Evolutionary conservation across 306 rosid species (phyloP).

Genomic region (Castanospermum australe): DNA sequence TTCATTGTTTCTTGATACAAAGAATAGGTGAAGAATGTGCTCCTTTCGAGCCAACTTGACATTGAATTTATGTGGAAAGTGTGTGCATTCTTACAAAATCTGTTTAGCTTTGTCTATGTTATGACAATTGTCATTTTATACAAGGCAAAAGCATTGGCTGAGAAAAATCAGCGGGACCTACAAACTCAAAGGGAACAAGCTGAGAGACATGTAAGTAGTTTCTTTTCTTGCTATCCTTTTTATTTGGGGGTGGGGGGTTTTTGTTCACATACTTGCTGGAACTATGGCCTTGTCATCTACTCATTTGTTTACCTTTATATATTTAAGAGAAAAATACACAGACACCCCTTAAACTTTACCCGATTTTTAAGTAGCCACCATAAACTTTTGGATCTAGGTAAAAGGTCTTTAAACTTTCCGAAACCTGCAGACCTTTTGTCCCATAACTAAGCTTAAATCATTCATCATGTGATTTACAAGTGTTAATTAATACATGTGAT

Average conservation of each 20-base stretch:
- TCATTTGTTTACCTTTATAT: neutral
- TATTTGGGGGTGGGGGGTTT: neutral
- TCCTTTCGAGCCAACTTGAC: neutral
- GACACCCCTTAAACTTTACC: no score
- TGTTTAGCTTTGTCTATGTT: constrained; percentile 20
- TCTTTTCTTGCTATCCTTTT: constrained; percentile 9
- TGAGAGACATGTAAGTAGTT: constrained; percentile 79
- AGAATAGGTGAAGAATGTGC: constrained; percentile 5
- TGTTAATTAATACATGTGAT: no score
- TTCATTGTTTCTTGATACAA: constrained; percentile 21
- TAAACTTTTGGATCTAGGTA: no score
- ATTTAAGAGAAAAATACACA: no score
- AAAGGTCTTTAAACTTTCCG: no score
- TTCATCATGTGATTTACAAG: no score
- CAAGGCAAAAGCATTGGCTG: constrained; percentile 88
- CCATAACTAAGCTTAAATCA: no score
- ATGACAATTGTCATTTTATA: constrained; percentile 15
- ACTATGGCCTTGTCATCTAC: neutral
- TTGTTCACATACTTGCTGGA: neutral
- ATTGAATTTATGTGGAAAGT: neutral
- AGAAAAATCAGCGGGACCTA: constrained; percentile 95
- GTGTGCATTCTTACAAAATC: neutral
- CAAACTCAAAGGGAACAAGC: constrained; percentile 94
- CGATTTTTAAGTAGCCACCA: no score
- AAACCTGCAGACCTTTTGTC: no score